phyloP scores from a whole-genome alignment of 352 stramenopile species.

The Phytophthora nicotianae region DNA sequence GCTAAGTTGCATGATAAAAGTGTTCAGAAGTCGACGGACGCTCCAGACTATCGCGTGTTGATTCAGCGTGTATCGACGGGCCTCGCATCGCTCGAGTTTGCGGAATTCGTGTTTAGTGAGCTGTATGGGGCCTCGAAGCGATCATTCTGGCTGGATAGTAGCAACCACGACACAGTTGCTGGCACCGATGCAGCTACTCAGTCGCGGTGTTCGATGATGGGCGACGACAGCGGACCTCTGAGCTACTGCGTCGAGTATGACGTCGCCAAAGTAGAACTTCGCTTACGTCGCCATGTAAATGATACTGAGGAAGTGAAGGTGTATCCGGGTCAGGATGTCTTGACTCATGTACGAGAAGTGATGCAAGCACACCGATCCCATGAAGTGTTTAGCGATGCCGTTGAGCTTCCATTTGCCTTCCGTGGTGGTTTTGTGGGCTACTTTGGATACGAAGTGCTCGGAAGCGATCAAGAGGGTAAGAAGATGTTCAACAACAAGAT shows the following conservation, averaged over 20 bases:
- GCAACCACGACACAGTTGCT: constrained; percentile 54
- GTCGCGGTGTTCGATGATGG: constrained; percentile 79
- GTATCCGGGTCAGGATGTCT: constrained; percentile 30
- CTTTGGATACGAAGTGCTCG: constrained; percentile 86
- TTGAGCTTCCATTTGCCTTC: constrained; percentile 74
- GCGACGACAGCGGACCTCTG: constrained; percentile 62
- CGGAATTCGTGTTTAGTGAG: constrained; percentile 61
- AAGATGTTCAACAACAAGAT: constrained; percentile 19
- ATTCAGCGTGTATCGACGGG: constrained; percentile 43
- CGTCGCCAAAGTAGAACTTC: constrained; percentile 54
- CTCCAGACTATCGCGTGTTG: constrained; percentile 29
- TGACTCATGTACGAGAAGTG: constrained; percentile 47
- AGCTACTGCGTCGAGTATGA: constrained; percentile 71
- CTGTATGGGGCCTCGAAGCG: constrained; percentile 52
- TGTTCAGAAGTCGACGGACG: background rate
- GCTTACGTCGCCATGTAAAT: constrained; percentile 33
- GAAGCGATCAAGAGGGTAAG: constrained; percentile 40
- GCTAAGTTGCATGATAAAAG: background rate
- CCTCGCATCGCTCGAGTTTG: constrained; percentile 63
- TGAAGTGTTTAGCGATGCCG: constrained; percentile 20
- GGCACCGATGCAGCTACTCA: constrained; percentile 22
- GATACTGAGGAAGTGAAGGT: constrained; percentile 26
- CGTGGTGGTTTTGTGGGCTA: constrained; percentile 88
- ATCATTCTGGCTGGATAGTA: constrained; percentile 86
- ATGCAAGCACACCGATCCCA: constrained; percentile 44